Evolutionary conservation across 1,284 basidiomycete genomes (phyloP).

Genomic region (Malassezia caprae): DNA sequence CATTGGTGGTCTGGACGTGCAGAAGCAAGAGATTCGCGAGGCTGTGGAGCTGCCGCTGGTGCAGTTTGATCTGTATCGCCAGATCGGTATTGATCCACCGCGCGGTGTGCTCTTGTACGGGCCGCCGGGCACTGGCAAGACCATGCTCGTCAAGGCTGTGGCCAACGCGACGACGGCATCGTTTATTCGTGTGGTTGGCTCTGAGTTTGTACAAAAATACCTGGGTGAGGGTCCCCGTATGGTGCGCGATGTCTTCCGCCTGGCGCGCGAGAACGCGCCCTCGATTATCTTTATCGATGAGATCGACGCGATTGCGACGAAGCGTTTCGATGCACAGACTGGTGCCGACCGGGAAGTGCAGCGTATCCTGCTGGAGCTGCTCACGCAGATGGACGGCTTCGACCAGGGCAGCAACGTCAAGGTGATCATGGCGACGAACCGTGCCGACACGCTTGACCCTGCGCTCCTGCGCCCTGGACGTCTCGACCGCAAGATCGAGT

Average conservation of each 20-base stretch:
- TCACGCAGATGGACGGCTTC: constrained; percentile 99
- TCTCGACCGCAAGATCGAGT: constrained; percentile 96
- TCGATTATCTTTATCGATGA: constrained; percentile 99
- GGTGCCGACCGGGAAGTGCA: constrained; percentile 98
- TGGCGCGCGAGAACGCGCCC: constrained; percentile 92
- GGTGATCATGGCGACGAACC: constrained; percentile 55
- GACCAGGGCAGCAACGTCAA: constrained; percentile 99
- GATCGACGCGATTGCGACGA: constrained; percentile 97
- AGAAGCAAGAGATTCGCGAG: constrained; percentile 98
- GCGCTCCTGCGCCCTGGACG: constrained; percentile 93
- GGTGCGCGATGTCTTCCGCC: constrained; percentile 97
- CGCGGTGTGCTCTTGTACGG: constrained; percentile 81
- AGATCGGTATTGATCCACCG: constrained; percentile 98
- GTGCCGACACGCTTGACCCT: constrained; percentile 56
- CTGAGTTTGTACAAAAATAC: constrained; percentile 98
- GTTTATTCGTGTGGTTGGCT: constrained; percentile 96
- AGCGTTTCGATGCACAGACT: constrained; percentile 98
- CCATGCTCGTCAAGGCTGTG: constrained; percentile 97
- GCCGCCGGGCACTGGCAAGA: constrained; percentile 62
- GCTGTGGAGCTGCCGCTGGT: constrained; percentile 89
- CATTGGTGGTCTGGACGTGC: constrained; percentile 91
- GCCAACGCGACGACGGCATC: constrained; percentile 92
- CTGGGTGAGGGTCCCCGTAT: constrained; percentile 97
- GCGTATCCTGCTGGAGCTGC: constrained; percentile 90
- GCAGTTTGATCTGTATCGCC: constrained; percentile 95